A percentile compares a stretch with the other conserved stretches of the same genome.
These are phyloP conservation scores for Baorangia bicolor DNA, from an alignment of 768 basidiomycete species.

Conservation along the genomic window DNA sequence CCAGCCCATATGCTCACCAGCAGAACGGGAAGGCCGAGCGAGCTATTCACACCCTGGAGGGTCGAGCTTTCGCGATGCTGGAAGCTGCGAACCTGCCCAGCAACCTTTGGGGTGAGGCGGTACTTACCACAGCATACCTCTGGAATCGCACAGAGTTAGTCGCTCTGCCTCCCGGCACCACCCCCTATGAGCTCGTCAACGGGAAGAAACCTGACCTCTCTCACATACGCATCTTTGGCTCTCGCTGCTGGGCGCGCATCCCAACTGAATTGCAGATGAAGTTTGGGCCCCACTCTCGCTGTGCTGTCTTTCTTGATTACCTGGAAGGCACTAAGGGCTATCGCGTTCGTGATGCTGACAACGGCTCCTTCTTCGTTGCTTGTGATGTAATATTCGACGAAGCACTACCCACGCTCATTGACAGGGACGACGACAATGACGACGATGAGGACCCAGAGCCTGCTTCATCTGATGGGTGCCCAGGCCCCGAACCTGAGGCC, in stretches of 20 bases:
- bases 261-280: neutral
- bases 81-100: slow-evolving; percentile 14
- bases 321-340: neutral
- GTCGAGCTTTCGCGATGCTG: too few species aligned
- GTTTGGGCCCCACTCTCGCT: too few species aligned
- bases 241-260: neutral
- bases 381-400: slow-evolving; percentile 1
- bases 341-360: neutral
- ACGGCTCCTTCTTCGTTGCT: neutral
- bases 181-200: neutral
- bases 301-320: slow-evolving; percentile 1
- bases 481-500: too few species aligned
- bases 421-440: neutral
- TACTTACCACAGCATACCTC: neutral
- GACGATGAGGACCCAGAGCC: neutral
- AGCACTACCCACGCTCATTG: neutral
- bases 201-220: neutral
- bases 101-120: too few species aligned
- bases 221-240: neutral
- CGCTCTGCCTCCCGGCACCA: too few species aligned
- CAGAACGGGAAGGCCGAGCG: slow-evolving; percentile 30
- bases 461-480: too few species aligned
- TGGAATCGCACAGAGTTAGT: neutral
- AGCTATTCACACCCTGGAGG: slow-evolving; percentile 28
- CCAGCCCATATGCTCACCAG: too few species aligned